Percentiles rank a stretch among this genome's conserved stretches.
Conservation (phyloP, 805 yeast genomes). For the Martiniozyma abietophila region DNA sequence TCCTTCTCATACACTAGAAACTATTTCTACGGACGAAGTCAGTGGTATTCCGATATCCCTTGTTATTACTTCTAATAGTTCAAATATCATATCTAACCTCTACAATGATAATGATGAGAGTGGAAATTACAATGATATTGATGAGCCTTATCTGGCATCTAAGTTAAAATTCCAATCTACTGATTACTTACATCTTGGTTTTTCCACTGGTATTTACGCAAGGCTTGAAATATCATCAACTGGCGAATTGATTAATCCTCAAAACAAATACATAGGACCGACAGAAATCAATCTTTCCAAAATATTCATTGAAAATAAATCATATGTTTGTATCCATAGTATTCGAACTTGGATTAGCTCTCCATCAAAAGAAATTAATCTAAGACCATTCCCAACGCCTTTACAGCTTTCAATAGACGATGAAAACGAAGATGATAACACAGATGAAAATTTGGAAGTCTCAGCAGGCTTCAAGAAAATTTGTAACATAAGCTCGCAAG, state of each 20-base stretch:
- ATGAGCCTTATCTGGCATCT: no score
- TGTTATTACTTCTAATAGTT: conserved; percentile 18
- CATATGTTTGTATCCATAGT: conserved; percentile 40
- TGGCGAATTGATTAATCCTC: conserved; percentile 57
- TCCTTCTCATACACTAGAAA: conserved; percentile 49
- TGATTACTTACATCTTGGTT: conserved; percentile 60
- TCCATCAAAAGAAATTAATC: conserved; percentile 24
- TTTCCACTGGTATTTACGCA: conserved; percentile 75
- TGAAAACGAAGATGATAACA: conserved; percentile 5
- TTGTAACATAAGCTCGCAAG: conserved; percentile 49
- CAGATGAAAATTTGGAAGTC: background rate
- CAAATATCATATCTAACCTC: conserved; percentile 20
- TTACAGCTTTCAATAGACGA: conserved; percentile 30
- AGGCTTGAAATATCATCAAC: conserved; percentile 49
- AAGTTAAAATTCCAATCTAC: no score
- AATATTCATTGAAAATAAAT: conserved; percentile 24
- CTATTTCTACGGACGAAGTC: conserved; percentile 56
- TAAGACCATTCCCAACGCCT: conserved; percentile 39
- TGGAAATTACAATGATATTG: conserved; percentile 9
- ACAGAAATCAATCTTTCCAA: conserved; percentile 44
- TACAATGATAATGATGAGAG: conserved; percentile 8
- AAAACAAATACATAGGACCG: conserved; percentile 67
- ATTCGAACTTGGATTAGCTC: conserved; percentile 49
- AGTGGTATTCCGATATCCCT: conserved; percentile 37
- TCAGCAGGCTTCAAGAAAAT: conserved; percentile 31